phyloP scores from a whole-genome alignment of 192 early-diverging fungal species.

The Coemansia sp. region DNA sequence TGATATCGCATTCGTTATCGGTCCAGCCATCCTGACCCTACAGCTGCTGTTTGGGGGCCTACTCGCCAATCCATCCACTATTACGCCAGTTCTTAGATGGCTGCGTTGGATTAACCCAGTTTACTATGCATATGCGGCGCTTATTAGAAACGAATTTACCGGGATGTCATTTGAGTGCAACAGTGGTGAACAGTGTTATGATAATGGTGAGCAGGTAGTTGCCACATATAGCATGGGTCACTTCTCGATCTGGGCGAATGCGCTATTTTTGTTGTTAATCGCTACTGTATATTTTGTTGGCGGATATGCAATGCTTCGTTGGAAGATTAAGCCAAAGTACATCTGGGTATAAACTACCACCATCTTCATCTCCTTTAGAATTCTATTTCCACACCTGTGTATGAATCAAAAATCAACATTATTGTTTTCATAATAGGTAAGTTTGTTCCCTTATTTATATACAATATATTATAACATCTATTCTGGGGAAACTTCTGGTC shows the following conservation, averaged over 20 bases:
- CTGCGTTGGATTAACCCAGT: conserved; percentile 54
- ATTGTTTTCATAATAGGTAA: not conserved
- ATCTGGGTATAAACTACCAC: conserved; percentile 29
- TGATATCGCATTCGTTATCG: conserved; percentile 46
- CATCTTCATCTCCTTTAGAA: not conserved
- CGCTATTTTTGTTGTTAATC: conserved; percentile 32
- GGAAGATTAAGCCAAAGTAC: conserved; percentile 54
- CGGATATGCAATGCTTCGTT: conserved; percentile 45
- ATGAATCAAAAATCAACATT: not conserved
- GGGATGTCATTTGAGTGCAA: conserved; percentile 38
- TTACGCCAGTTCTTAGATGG: conserved; percentile 50
- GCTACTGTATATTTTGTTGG: conserved; percentile 21
- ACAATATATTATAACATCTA: not conserved
- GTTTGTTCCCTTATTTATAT: not conserved
- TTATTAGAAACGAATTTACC: conserved; percentile 49
- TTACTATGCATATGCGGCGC: conserved; percentile 46
- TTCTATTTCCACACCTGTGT: not conserved
- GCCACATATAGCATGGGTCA: conserved; percentile 37
- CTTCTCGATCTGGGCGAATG: conserved; percentile 30
- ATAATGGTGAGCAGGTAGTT: conserved; percentile 40
- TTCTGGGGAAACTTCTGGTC: not conserved
- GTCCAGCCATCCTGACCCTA: conserved; percentile 42
- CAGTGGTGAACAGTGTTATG: conserved; percentile 28
- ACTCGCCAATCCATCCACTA: conserved; percentile 43
- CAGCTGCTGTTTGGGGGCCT: conserved; percentile 54